These are phyloP conservation scores for Trichoderma gracile DNA, from an alignment of 2,329 filamentous ascomycete species.

Conservation along the genomic window DNA sequence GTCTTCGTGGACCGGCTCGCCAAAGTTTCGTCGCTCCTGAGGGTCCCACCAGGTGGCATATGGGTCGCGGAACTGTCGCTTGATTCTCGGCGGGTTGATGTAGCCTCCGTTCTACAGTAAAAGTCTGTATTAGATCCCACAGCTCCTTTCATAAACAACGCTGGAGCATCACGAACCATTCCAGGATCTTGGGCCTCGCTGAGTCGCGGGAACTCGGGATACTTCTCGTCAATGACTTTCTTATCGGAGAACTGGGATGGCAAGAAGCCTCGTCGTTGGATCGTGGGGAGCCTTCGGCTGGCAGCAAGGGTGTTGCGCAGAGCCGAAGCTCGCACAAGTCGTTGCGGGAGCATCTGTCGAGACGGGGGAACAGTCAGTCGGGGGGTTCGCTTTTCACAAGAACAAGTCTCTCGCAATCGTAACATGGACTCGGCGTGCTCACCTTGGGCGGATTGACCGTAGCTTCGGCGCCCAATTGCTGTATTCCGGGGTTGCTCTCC, in stretches of 20 bases:
- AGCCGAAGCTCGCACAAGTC: slow-evolving; percentile 54
- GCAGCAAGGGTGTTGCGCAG: slow-evolving; percentile 48
- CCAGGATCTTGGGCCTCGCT: slow-evolving; percentile 65
- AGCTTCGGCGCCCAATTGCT: slow-evolving; percentile 42
- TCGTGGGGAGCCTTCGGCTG: slow-evolving; percentile 52
- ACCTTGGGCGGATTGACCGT: slow-evolving; percentile 39
- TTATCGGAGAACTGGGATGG: slow-evolving; percentile 51
- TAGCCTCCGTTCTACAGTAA: slow-evolving; percentile 74
- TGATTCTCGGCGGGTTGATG: slow-evolving; percentile 74
- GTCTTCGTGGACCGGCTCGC: slow-evolving; percentile 95
- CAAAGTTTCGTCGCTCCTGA: slow-evolving; percentile 95
- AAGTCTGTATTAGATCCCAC: slow-evolving; percentile 31
- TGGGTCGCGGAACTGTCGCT: slow-evolving; percentile 90
- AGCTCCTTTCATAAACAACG: not conserved
- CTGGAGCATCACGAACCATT: slow-evolving; percentile 53
- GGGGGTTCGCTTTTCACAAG: not conserved
- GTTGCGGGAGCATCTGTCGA: slow-evolving; percentile 61
- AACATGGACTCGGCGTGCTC: slow-evolving; percentile 18
- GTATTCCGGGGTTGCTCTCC: slow-evolving; percentile 36
- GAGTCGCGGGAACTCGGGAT: slow-evolving; percentile 48
- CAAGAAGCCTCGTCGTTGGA: slow-evolving; percentile 60
- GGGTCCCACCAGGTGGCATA: slow-evolving; percentile 95
- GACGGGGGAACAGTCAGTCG: not conserved
- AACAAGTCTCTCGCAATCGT: not conserved
- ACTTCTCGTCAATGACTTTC: slow-evolving; percentile 54